A percentile compares a stretch with the other conserved stretches of the same genome.
These are phyloP conservation scores for Phytophthora lateralis DNA, from an alignment of 352 stramenopile species.

Conservation along the genomic window DNA sequence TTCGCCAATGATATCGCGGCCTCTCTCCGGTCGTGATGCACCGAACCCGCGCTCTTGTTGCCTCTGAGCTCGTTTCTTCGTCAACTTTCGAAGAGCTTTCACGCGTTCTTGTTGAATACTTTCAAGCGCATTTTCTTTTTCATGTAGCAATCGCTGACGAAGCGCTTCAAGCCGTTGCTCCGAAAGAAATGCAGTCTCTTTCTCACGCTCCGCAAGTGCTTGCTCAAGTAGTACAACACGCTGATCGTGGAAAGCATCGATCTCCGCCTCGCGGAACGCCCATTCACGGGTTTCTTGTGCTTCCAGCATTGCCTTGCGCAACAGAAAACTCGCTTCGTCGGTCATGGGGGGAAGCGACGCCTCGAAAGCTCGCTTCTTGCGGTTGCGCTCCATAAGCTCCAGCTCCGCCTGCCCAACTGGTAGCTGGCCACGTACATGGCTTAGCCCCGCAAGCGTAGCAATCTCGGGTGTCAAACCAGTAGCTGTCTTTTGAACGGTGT, in stretches of 20 bases:
- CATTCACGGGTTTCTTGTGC: constrained; percentile 91
- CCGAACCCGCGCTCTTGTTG: constrained; percentile 34
- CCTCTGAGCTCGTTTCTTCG: constrained; percentile 78
- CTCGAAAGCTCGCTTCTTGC: constrained; percentile 87
- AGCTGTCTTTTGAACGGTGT: constrained; percentile 72
- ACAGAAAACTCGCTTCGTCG: constrained; percentile 91
- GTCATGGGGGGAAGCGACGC: constrained; percentile 92
- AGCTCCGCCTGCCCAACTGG: constrained; percentile 87
- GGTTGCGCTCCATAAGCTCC: constrained; percentile 90
- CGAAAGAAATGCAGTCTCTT: constrained; percentile 90
- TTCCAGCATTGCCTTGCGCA: constrained; percentile 94
- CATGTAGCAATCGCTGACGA: constrained; percentile 73
- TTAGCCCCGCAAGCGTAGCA: constrained; percentile 77
- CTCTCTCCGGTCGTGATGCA: constrained; percentile 39
- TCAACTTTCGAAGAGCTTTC: constrained; percentile 89
- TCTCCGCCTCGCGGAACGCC: constrained; percentile 88
- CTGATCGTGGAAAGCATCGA: constrained; percentile 84
- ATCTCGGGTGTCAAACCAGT: constrained; percentile 79
- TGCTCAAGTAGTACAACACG: constrained; percentile 79
- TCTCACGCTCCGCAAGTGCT: constrained; percentile 87
- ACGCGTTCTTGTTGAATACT: constrained; percentile 89
- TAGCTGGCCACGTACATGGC: constrained; percentile 64
- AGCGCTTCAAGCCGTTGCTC: constrained; percentile 92
- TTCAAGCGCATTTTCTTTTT: constrained; percentile 79
- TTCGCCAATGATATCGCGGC: constrained; percentile 89